A percentile compares a stretch with the other conserved stretches of the same genome.
phyloP scores from a whole-genome alignment of 1,139 yeast species.

The Insectozyma bohioensis region DNA sequence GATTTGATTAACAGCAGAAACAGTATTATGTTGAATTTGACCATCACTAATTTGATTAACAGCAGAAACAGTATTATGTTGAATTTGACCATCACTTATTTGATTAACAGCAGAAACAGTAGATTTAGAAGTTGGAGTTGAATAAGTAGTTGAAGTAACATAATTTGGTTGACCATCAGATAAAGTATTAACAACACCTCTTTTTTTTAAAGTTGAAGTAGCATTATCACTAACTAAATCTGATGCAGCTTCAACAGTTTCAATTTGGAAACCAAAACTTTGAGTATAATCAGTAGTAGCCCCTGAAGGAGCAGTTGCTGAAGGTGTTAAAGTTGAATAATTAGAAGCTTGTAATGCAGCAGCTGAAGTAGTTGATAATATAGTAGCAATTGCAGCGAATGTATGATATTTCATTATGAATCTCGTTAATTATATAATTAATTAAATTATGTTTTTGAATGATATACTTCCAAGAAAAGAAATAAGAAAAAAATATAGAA shows the following conservation, averaged over 20 bases:
- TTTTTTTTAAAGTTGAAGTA: slow-evolving; percentile 31
- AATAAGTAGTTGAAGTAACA: slow-evolving; percentile 5
- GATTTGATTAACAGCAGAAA: slow-evolving; percentile 35
- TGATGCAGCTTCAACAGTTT: slow-evolving; percentile 38
- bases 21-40: slow-evolving; percentile 39
- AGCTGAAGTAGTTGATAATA: slow-evolving; percentile 41
- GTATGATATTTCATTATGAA: slow-evolving; percentile 29
- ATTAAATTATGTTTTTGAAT: neutral
- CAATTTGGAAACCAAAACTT: slow-evolving; percentile 70
- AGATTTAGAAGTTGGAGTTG: slow-evolving; percentile 26
- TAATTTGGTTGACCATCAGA: slow-evolving; percentile 11
- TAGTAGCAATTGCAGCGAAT: slow-evolving; percentile 20
- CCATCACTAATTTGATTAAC: slow-evolving; percentile 41
- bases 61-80: slow-evolving; percentile 34
- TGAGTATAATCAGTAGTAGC: slow-evolving; percentile 61
- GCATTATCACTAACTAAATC: slow-evolving; percentile 19
- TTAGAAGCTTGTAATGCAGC: slow-evolving; percentile 71
- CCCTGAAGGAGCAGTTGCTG: slow-evolving; percentile 48
- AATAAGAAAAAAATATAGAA: neutral
- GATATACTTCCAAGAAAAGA: neutral
- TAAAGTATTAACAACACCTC: slow-evolving; percentile 27
- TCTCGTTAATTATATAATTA: neutral
- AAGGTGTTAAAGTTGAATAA: slow-evolving; percentile 73
- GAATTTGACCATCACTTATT: slow-evolving; percentile 44
- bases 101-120: slow-evolving; percentile 27